Base-by-base conservation (phyloP, 768 basidiomycete genomes). In the Sutorius australiensis region DNA sequence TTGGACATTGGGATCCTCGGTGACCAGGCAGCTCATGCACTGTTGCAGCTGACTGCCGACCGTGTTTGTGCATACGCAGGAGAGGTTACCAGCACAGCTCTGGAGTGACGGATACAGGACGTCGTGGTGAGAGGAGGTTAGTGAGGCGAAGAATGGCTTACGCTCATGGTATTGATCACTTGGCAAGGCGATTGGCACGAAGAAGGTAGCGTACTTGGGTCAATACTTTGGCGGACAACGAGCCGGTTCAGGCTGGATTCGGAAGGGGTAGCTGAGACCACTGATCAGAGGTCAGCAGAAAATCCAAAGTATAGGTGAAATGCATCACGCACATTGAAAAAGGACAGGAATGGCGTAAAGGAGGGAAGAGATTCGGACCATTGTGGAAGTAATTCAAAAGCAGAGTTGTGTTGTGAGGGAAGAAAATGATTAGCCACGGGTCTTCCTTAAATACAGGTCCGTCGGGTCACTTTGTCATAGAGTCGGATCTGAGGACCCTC, bases 291-390 rank as follows among this genome's bases (percentile, higher is more conserved):
- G 37, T 61, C 51, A 33, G 31, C 32, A 44, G 3, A n/a, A 2
- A 10, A 34, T 12, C 9, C 17, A 49, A 31, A 13, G 13, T 4
- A 36, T 3, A n/a, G 3, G 41, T 30, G 16, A 31, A 39, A 19
- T 36, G 6, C 9, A 21, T 17, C 13, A 54, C 46, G 8, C 50
- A 67, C 65, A 37, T 11, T 46, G 57, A 33, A 53, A 49, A 55
- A 55, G 21, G 45, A 50, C 34, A 46, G 53, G 19, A 44, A 57
- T 17, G 17, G 44, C 45, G 2, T 42, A 21, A 56, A 66, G 46
- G 57, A 66, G 46, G 6, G 66, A 36, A 11, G 54, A 2, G 32
- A 60, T 57, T 55, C 56, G 57, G 45, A 67, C 64, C 66, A 66
- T 67, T 39, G 28, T 49, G 21, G 8, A 31, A 6, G 31, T 3